phyloP scores from a whole-genome alignment of 2,329 filamentous ascomycete species.

The Graphiopsis chlorocephala region DNA sequence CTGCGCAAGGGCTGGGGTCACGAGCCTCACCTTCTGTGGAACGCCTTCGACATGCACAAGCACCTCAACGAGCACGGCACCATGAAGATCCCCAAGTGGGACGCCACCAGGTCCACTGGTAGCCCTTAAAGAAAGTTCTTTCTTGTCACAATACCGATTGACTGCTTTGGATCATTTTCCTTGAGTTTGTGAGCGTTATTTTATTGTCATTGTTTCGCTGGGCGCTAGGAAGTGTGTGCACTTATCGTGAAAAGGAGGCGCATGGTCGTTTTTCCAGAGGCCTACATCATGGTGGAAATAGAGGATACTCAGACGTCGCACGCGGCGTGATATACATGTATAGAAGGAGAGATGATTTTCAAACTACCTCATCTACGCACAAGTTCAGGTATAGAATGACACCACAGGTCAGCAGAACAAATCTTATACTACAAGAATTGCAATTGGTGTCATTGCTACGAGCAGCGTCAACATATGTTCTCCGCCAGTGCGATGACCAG shows the following conservation, averaged over 20 bases:
- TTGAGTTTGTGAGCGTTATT: slow-evolving; percentile 5
- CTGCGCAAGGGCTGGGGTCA: slow-evolving; percentile 84
- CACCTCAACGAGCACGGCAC: slow-evolving; percentile 78
- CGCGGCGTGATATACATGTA: not conserved
- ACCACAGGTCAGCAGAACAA: not conserved
- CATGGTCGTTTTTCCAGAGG: not conserved
- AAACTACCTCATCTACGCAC: not conserved
- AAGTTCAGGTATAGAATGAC: not conserved
- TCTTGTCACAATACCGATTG: not conserved
- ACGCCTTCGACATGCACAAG: slow-evolving; percentile 86
- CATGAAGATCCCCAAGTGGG: slow-evolving; percentile 77
- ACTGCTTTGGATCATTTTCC: not conserved
- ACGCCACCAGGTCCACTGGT: slow-evolving; percentile 9
- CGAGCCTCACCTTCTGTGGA: slow-evolving; percentile 83
- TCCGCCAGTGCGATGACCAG: not conserved
- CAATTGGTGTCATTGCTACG: not conserved
- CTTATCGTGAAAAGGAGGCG: not conserved
- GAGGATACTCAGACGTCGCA: not conserved
- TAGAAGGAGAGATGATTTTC: not conserved
- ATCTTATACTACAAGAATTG: not conserved
- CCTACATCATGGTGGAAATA: not conserved
- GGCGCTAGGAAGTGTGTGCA: not conserved
- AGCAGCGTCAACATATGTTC: not conserved
- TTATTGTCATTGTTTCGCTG: not conserved
- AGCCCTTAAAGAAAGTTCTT: not conserved